Evolutionary conservation across 768 basidiomycete species (phyloP).

Genomic region (Leucosporidium creatinivorum): DNA sequence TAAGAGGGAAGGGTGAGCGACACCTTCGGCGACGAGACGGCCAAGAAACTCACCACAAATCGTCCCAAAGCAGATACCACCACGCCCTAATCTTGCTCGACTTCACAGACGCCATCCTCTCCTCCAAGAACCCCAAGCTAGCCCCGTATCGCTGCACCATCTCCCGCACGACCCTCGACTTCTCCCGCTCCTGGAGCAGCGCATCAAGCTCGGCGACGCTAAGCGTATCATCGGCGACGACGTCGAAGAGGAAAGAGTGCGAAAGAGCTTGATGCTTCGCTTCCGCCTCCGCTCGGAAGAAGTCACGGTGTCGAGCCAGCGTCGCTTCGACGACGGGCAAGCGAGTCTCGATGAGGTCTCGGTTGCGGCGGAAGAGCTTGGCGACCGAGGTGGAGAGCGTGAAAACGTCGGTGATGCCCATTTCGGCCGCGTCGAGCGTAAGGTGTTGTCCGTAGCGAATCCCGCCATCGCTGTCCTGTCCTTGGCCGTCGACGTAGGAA

Average conservation of each 20-base stretch:
- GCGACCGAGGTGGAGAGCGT: conserved; percentile 56
- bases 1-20: not conserved
- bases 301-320: conserved; percentile 51
- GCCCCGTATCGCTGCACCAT: no score
- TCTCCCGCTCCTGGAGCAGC: conserved; percentile 47
- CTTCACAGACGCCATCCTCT: conserved; percentile 52
- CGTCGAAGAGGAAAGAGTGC: conserved; percentile 56
- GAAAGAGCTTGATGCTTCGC: conserved; percentile 54
- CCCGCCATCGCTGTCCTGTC: conserved; percentile 7
- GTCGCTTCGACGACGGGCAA: conserved; percentile 45
- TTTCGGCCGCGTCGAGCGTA: conserved; percentile 48
- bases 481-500: conserved; percentile 43
- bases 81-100: conserved; percentile 52
- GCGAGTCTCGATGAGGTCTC: conserved; percentile 9
- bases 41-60: conserved; percentile 40
- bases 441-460: conserved; percentile 45
- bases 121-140: conserved; percentile 45
- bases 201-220: conserved; percentile 43
- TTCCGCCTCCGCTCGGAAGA: conserved; percentile 49
- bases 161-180: not conserved
- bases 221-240: conserved; percentile 53
- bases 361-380: conserved; percentile 27
- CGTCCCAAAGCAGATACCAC: conserved; percentile 73
- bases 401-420: conserved; percentile 62
- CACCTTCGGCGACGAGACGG: not conserved